Evolutionary conservation across 2,329 filamentous ascomycete genomes (phyloP).

Genomic region (Thermomyces lanuginosus): DNA sequence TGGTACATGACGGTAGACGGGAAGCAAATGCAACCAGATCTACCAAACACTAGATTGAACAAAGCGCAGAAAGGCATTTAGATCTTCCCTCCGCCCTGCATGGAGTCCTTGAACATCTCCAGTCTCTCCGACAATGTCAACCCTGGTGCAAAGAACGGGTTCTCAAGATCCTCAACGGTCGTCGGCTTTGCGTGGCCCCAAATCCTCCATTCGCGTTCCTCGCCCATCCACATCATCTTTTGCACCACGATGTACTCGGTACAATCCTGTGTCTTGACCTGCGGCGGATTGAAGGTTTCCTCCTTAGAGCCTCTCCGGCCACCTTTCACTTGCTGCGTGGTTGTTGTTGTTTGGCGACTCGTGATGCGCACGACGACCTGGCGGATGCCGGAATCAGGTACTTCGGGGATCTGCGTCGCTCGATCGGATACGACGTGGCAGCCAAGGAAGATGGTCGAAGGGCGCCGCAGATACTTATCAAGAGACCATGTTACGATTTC

Average conservation of each 20-base stretch:
- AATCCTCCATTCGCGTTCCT: conserved; percentile 31
- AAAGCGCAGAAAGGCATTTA: no score
- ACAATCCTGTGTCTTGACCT: conserved; percentile 24
- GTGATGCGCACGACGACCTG: conserved; percentile 26
- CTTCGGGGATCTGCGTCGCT: conserved; percentile 24
- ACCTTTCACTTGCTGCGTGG: conserved; percentile 1
- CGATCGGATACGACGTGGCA: conserved; percentile 27
- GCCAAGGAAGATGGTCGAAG: conserved; percentile 21
- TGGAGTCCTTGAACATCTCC: conserved; percentile 4
- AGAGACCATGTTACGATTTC: conserved; percentile 21
- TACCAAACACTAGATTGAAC: no score
- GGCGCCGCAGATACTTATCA: conserved; percentile 21
- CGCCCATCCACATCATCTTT: conserved; percentile 25
- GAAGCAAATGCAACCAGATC: no score
- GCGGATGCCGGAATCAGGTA: conserved; percentile 22
- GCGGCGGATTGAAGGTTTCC: conserved; percentile 1
- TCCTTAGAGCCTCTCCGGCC: no score
- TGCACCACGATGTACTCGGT: conserved; percentile 38
- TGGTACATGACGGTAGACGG: no score
- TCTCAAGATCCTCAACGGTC: conserved; percentile 22
- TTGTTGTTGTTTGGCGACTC: conserved; percentile 22
- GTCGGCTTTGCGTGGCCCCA: conserved; percentile 34
- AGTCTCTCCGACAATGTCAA: conserved; percentile 21
- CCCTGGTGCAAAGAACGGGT: conserved; percentile 20
- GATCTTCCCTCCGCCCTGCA: no score